Conservation (phyloP, 345 rosid species). For the Gossypioides kirkii region DNA sequence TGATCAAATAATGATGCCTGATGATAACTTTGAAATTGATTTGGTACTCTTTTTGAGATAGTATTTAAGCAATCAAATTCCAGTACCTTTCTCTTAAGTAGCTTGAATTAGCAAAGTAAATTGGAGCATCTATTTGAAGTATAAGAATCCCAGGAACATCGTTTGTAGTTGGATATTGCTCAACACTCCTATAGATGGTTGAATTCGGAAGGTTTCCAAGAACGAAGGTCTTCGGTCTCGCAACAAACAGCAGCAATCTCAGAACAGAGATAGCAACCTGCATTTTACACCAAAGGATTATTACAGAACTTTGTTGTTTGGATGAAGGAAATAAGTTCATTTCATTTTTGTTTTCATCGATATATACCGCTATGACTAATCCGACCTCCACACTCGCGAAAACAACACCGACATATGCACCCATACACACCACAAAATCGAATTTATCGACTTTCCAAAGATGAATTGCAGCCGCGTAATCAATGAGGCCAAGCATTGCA, state of each 20-base stretch:
- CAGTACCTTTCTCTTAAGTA: slow-evolving; percentile 81
- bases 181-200: slow-evolving; percentile 50
- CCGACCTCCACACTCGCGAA: slow-evolving; percentile 75
- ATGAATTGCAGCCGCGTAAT: slow-evolving; percentile 69
- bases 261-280: slow-evolving; percentile 70
- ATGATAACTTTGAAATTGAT: neutral
- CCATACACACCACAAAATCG: slow-evolving; percentile 68
- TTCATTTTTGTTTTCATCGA: neutral
- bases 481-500: slow-evolving; percentile 88
- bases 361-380: slow-evolving; percentile 46
- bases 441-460: slow-evolving; percentile 77
- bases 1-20: neutral
- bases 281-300: neutral
- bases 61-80: neutral
- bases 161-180: slow-evolving; percentile 59
- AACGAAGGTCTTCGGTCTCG: slow-evolving; percentile 67
- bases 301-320: neutral
- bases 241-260: slow-evolving; percentile 65
- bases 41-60: neutral
- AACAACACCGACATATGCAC: slow-evolving; percentile 69
- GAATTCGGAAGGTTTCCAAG: slow-evolving; percentile 71
- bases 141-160: slow-evolving; percentile 55
- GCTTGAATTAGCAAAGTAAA: slow-evolving; percentile 76
- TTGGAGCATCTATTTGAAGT: slow-evolving; percentile 76
- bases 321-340: neutral